Percentiles rank a stretch among this genome's conserved stretches.
Conservation (phyloP, 2,329 filamentous ascomycete species). For the Trichoderma koningii region DNA sequence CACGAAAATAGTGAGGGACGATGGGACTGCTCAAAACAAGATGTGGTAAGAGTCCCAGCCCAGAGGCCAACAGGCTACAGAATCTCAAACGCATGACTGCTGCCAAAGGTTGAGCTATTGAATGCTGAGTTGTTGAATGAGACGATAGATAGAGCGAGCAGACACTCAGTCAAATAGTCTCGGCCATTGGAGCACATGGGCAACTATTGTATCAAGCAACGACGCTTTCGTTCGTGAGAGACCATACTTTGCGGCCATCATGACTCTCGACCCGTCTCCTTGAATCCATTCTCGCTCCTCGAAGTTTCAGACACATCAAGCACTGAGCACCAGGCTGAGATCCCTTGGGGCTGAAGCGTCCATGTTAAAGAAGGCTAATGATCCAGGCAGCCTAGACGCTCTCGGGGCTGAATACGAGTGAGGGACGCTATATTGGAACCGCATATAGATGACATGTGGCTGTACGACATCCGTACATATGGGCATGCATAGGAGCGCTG, state of each 20-base stretch:
- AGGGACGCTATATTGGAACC: background rate
- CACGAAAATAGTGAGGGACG: constrained; percentile 1
- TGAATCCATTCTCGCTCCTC: no score
- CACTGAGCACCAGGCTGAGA: no score
- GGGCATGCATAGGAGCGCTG: background rate
- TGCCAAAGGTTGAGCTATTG: no score
- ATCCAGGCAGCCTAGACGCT: background rate
- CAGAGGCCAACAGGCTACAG: background rate
- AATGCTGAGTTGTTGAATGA: background rate
- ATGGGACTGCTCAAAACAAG: background rate
- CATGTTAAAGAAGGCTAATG: background rate
- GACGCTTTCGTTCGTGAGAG: no score
- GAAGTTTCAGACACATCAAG: no score
- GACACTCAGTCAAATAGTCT: background rate
- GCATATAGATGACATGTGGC: background rate
- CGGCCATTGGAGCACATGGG: background rate
- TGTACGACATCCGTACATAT: constrained; percentile 4
- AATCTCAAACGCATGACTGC: background rate
- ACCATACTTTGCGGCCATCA: background rate
- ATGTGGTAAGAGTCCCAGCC: background rate
- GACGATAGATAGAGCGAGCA: background rate
- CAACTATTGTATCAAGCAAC: no score
- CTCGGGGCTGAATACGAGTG: background rate
- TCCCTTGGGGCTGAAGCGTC: background rate
- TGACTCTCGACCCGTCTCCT: no score